Evolutionary conservation across 176 grass and related monocot genomes (phyloP).

Genomic region (Juncus effusus): DNA sequence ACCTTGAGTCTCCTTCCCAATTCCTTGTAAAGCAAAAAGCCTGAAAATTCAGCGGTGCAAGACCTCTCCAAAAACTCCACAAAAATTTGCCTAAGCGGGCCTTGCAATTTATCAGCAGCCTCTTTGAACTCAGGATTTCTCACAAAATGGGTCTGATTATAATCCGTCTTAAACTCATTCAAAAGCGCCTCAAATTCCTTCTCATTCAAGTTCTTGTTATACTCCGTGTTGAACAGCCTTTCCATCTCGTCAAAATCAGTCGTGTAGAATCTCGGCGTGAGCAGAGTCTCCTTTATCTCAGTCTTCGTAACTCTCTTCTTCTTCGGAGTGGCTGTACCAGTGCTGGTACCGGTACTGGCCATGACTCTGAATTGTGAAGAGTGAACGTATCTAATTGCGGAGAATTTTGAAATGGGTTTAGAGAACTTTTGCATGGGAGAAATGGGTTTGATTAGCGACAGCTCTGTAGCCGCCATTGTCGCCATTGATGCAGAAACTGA

Average conservation of each 20-base stretch:
- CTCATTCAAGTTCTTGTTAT: constrained; percentile 94
- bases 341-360: constrained; percentile 26
- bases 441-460: constrained; percentile 65
- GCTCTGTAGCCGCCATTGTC: constrained; percentile 67
- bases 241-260: constrained; percentile 99
- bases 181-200: constrained; percentile 83
- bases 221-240: constrained; percentile 85
- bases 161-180: constrained; percentile 99
- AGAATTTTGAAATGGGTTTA: constrained; percentile 11
- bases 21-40: constrained; percentile 96
- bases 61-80: constrained; percentile 98
- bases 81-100: constrained; percentile 77
- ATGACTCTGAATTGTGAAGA: constrained; percentile 28
- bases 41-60: constrained; percentile 94
- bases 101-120: constrained; percentile 82
- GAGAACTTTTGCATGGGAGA: constrained; percentile 25
- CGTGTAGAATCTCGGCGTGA: constrained; percentile 89
- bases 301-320: constrained; percentile 44
- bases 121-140: constrained; percentile 89
- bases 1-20: constrained; percentile 94
- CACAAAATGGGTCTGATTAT: constrained; percentile 99
- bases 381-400: constrained; percentile 27
- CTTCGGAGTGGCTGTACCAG: constrained; percentile 31
- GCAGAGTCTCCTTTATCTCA: constrained; percentile 77
- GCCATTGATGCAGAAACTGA: constrained; percentile 9